A percentile compares a stretch with the other conserved stretches of the same genome.
These are phyloP conservation scores for Collariella sp. DNA, from an alignment of 495 filamentous ascomycete genomes.

Conservation along the genomic window DNA sequence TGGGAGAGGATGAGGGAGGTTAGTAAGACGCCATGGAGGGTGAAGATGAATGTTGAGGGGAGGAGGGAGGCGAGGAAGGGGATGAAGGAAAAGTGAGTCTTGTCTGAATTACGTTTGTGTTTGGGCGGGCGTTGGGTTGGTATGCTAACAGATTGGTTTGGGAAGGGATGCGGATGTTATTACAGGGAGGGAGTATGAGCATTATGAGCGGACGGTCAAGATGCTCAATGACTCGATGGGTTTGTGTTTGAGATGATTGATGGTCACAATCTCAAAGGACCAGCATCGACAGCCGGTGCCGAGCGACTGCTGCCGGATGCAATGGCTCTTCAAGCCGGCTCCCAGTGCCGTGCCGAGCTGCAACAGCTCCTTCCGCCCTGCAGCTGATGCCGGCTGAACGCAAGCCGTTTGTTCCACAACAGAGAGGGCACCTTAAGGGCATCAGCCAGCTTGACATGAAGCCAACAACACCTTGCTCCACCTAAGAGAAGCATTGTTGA, in stretches of 20 bases:
- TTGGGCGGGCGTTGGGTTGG: background rate
- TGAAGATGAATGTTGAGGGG: background rate
- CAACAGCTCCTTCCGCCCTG: background rate
- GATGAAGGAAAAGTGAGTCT: constrained; percentile 7
- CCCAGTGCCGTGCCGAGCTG: background rate
- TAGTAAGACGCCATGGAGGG: constrained; percentile 1
- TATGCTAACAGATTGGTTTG: background rate
- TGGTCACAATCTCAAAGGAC: background rate
- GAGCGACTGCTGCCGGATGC: background rate
- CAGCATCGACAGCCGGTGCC: background rate
- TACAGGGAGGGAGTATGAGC: constrained; percentile 33
- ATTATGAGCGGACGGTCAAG: constrained; percentile 57
- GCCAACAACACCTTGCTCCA: too few relatives aligned
- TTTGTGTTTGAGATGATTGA: constrained; percentile 52
- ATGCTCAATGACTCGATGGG: constrained; percentile 67
- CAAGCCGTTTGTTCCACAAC: constrained; percentile 4
- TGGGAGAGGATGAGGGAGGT: constrained; percentile 25
- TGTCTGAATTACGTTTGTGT: background rate
- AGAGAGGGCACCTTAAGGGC: background rate
- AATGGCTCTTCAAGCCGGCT: background rate
- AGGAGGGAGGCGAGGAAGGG: constrained; percentile 2
- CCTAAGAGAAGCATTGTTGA: too few relatives aligned
- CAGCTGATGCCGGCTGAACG: constrained; percentile 6
- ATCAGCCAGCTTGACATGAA: too few relatives aligned
- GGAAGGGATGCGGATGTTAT: constrained; percentile 11